Percentiles rank a stretch among this genome's conserved stretches.
Conservation (phyloP, 441 rosid genomes). For the Populus hybrid region DNA sequence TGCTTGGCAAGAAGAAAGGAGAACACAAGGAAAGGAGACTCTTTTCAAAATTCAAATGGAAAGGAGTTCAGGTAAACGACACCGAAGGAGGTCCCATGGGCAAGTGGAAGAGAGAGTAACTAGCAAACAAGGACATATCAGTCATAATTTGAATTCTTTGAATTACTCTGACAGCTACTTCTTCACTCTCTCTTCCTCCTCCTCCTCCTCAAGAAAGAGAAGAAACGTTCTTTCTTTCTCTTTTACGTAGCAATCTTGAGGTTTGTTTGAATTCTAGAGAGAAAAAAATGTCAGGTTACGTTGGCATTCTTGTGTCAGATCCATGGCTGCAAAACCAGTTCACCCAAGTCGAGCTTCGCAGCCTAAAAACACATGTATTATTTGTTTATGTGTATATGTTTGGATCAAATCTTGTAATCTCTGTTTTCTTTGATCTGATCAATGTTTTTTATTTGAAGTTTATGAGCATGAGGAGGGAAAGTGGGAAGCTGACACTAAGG, state of each 20-base stretch:
- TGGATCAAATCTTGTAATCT: not conserved
- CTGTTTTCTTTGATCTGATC: not conserved
- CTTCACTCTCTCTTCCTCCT: constrained; percentile 1
- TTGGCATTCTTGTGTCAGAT: constrained; percentile 88
- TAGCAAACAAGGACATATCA: constrained; percentile 13
- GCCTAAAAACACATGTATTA: constrained; percentile 78
- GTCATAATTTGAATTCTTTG: constrained; percentile 13
- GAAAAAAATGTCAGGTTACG: constrained; percentile 69
- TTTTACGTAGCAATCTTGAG: not conserved
- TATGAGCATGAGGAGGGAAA: constrained; percentile 86
- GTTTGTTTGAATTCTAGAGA: not conserved
- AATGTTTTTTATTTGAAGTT: constrained; percentile 35
- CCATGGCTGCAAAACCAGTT: constrained; percentile 95
- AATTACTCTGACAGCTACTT: not conserved
- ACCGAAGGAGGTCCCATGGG: not conserved
- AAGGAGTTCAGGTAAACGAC: not conserved
- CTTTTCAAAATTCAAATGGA: not conserved
- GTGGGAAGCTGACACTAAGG: constrained; percentile 74
- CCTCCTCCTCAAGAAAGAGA: constrained; percentile 19
- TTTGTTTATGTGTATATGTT: not conserved
- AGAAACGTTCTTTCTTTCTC: not conserved
- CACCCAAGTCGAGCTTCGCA: constrained; percentile 96
- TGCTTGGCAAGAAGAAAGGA: not conserved
- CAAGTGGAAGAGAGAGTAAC: not conserved
- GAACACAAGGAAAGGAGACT: not conserved